Conservation (phyloP, 108 stramenopile genomes). For the Parmales sp. region DNA sequence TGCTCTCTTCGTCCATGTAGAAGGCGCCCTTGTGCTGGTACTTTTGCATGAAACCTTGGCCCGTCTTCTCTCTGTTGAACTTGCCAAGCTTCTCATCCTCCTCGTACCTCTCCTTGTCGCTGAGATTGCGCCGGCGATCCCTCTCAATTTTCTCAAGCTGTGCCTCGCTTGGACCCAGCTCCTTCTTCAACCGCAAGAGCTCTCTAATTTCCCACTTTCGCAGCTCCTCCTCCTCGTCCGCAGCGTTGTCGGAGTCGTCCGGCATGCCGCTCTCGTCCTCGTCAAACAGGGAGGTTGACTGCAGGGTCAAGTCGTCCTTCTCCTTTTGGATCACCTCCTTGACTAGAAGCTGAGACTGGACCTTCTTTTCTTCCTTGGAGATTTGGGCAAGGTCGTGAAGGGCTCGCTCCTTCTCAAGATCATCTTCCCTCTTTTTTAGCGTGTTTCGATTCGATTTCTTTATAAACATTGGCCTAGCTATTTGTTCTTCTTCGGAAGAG, state of each 20-base stretch:
- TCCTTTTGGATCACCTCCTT: too few species aligned
- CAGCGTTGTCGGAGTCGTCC: slow-evolving; percentile 31
- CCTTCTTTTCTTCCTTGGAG: too few species aligned
- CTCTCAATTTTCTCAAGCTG: slow-evolving; percentile 48
- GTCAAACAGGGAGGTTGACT: too few species aligned
- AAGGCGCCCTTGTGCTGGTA: slow-evolving; percentile 96
- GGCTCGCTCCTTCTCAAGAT: too few species aligned
- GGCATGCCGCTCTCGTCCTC: slow-evolving; percentile 35
- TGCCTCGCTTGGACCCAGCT: not conserved
- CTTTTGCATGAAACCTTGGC: slow-evolving; percentile 61
- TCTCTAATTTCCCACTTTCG: slow-evolving; percentile 75
- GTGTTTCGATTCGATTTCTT: too few species aligned
- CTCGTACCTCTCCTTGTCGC: slow-evolving; percentile 72
- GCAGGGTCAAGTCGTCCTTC: too few species aligned
- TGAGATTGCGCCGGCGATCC: slow-evolving; percentile 63
- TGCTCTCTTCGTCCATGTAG: slow-evolving; percentile 90
- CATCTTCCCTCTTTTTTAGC: too few species aligned
- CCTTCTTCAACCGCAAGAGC: slow-evolving; percentile 26
- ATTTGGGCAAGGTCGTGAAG: too few species aligned
- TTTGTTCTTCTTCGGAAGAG: too few species aligned
- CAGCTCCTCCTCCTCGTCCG: slow-evolving; percentile 24
- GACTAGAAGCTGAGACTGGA: too few species aligned
- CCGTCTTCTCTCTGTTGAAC: slow-evolving; percentile 28
- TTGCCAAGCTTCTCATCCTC: slow-evolving; percentile 60
- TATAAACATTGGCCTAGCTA: too few species aligned